Percentiles rank a stretch among this genome's conserved stretches.
Conservation (phyloP, 1,284 basidiomycete genomes). For the Ceratobasidium sp. region DNA sequence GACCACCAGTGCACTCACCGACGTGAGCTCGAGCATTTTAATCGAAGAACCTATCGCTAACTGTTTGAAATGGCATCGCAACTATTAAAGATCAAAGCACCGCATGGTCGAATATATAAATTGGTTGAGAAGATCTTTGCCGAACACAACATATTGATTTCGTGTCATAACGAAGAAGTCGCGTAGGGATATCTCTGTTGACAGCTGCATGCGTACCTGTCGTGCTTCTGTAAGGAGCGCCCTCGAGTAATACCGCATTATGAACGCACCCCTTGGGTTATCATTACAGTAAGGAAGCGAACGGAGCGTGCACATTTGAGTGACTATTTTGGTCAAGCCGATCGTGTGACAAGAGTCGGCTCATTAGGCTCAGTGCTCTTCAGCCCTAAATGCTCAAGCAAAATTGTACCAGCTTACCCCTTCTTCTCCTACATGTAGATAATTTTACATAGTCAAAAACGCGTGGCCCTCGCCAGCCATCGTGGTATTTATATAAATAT, state of each 20-base stretch:
- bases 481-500: too few species aligned
- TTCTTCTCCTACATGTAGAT: too few species aligned
- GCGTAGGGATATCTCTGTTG: background rate
- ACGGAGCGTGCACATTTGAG: background rate
- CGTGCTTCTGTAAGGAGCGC: constrained; percentile 7
- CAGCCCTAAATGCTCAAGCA: too few species aligned
- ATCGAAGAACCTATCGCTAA: background rate
- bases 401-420: too few species aligned
- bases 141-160: background rate
- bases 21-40: constrained; percentile 2
- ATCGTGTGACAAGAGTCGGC: background rate
- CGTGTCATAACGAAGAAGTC: background rate
- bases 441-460: too few species aligned
- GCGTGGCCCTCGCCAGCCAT: too few species aligned
- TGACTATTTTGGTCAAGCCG: background rate
- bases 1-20: constrained; percentile 8
- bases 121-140: background rate
- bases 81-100: background rate
- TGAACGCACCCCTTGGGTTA: background rate
- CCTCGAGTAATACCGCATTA: background rate
- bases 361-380: too few species aligned
- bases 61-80: background rate
- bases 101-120: constrained; percentile 5
- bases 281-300: background rate
- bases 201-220: constrained; percentile 14